These are phyloP conservation scores for Trichoderma atrobrunneum DNA, from an alignment of 2,329 filamentous ascomycete species.

Conservation along the genomic window DNA sequence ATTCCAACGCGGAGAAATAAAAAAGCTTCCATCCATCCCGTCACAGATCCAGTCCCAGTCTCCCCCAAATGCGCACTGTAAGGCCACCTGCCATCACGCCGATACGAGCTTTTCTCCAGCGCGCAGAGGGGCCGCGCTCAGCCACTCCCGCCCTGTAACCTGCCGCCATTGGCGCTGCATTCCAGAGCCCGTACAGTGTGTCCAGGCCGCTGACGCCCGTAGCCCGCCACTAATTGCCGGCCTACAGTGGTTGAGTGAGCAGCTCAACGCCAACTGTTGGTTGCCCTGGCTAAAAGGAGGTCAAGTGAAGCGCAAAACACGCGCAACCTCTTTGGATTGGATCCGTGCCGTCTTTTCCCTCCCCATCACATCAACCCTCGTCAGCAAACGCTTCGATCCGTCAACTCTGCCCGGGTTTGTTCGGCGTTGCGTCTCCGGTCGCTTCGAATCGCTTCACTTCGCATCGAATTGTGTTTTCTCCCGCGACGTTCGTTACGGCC, in stretches of 20 bases:
- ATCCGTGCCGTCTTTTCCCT: not conserved
- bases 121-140: not conserved
- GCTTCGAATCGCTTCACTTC: not conserved
- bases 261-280: not conserved
- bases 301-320: not conserved
- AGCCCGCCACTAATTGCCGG: not conserved
- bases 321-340: not conserved
- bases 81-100: not conserved
- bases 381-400: not conserved
- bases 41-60: not conserved
- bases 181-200: slow-evolving; percentile 9
- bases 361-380: not conserved
- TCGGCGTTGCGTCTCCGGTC: not conserved
- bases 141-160: slow-evolving; percentile 13
- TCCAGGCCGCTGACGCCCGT: not conserved
- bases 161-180: slow-evolving; percentile 3
- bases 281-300: slow-evolving; percentile 15
- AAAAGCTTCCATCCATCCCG: not conserved
- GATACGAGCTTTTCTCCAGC: slow-evolving; percentile 10
- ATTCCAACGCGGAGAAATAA: not conserved
- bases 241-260: not conserved
- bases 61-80: not conserved
- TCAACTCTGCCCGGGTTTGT: not conserved
- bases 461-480: not conserved
- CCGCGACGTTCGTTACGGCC: not conserved